phyloP scores from a whole-genome alignment of 108 stramenopile species.

The Seminavis robusta region DNA sequence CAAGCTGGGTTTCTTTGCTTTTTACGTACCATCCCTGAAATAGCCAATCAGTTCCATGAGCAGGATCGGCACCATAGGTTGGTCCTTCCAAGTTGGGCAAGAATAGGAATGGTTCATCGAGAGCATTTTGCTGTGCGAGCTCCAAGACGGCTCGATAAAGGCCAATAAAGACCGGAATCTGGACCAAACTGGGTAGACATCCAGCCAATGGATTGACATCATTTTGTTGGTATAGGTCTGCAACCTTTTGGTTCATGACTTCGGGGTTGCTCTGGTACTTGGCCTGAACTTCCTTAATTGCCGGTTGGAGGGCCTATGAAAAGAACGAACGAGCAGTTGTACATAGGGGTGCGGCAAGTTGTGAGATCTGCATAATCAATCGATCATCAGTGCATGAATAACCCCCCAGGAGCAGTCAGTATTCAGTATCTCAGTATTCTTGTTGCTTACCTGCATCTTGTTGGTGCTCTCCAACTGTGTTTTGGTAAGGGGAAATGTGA shows the following conservation, averaged over 20 bases:
- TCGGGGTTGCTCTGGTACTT: slow-evolving; percentile 94
- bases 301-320: slow-evolving; percentile 76
- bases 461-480: slow-evolving; percentile 89
- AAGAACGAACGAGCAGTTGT: slow-evolving; percentile 3
- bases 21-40: slow-evolving; percentile 58
- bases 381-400: too few relatives aligned
- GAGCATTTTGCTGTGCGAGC: slow-evolving; percentile 81
- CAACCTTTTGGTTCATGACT: slow-evolving; percentile 94
- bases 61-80: slow-evolving; percentile 90
- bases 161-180: slow-evolving; percentile 97
- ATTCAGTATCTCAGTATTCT: too few relatives aligned
- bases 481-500: slow-evolving; percentile 92
- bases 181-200: slow-evolving; percentile 88
- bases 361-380: neutral
- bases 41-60: slow-evolving; percentile 87
- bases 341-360: too few relatives aligned
- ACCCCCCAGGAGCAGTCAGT: too few relatives aligned
- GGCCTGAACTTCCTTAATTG: slow-evolving; percentile 87
- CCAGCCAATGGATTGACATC: slow-evolving; percentile 95
- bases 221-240: slow-evolving; percentile 89
- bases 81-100: slow-evolving; percentile 96
- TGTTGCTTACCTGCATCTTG: slow-evolving; percentile 86
- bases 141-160: slow-evolving; percentile 92
- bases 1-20: neutral
- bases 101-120: slow-evolving; percentile 95